phyloP scores from a whole-genome alignment of 768 basidiomycete genomes.

The Tricholoma furcatifolium region DNA sequence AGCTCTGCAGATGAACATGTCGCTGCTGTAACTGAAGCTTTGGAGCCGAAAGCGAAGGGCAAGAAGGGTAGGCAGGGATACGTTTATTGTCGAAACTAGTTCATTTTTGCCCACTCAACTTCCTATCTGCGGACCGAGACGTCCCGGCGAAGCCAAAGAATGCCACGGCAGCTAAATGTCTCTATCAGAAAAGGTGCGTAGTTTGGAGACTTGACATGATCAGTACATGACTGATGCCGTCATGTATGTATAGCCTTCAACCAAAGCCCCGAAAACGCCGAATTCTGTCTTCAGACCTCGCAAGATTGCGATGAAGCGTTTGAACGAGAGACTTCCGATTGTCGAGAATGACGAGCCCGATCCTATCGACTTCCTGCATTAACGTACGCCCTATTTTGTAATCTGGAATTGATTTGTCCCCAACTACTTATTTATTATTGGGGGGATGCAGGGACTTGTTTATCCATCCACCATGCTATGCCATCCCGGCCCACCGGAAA shows the following conservation, averaged over 20 bases:
- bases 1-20: not conserved
- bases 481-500: no score
- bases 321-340: slow-evolving; percentile 18
- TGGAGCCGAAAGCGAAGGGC: not conserved
- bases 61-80: not conserved
- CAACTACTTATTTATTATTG: no score
- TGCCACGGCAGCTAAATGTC: not conserved
- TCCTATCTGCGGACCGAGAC: not conserved
- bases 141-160: not conserved
- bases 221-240: no score
- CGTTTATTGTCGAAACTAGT: not conserved
- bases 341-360: slow-evolving; percentile 15
- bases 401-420: no score
- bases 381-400: not conserved
- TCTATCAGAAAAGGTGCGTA: not conserved
- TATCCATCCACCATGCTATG: no score
- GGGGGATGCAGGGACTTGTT: no score
- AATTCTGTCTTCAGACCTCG: slow-evolving; percentile 11
- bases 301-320: slow-evolving; percentile 20
- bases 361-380: slow-evolving; percentile 11
- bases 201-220: no score
- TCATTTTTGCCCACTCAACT: no score
- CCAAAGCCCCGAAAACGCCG: no score
- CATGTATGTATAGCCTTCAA: no score
- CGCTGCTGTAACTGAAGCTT: not conserved